Evolutionary conservation across 106 monocot genomes (phyloP), one percentile per base, ranked within the genome.

Genomic region (Acorus gramineus): DNA sequence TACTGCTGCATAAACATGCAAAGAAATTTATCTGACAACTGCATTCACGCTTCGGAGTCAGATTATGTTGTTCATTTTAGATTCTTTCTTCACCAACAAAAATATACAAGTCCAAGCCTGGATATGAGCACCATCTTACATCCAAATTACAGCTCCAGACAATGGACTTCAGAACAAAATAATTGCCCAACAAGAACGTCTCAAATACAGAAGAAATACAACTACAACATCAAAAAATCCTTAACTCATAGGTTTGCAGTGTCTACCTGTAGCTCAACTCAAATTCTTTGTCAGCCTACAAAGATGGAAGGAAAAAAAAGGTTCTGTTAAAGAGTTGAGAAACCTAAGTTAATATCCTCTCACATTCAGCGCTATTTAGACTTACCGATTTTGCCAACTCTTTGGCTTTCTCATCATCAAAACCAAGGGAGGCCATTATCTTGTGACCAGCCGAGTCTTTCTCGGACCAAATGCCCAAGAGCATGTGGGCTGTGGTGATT

Each of bases 391-490:
- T 85, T 0, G 79, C 74, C 53, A 98, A 73, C 50, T 87, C 78
- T 9, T 54, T 64, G 42, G 96, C 96, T 61, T 85, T 91, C 54
- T 78, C 79, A 71, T 85, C 74, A 72, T 87, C 69, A 69, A 98
- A 98, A 55, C 96, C 96, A 56, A 91, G 77, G 44, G 87, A 71
- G 42, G 82, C 82, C 61, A 98, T 43, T 58, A 91, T 81, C 64
- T 91, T 91, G 67, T 98, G 85, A 67, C 85, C 95, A 46, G 82
- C 80, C 53, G 90, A 90, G 55, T 95, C 86, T 66, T 77, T 75
- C 76, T 90, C 75, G 5, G 95, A 86, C 95, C 95, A 95, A 71
- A 91, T 81, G n/a, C 85, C 96, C 3, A 98, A 71, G 74, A 98
- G 82, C 75, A 98, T 65, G 64, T 91, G 85, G 7, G 72, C 52